phyloP scores from a whole-genome alignment of 768 basidiomycete genomes.

The Lyophyllum decastes region DNA sequence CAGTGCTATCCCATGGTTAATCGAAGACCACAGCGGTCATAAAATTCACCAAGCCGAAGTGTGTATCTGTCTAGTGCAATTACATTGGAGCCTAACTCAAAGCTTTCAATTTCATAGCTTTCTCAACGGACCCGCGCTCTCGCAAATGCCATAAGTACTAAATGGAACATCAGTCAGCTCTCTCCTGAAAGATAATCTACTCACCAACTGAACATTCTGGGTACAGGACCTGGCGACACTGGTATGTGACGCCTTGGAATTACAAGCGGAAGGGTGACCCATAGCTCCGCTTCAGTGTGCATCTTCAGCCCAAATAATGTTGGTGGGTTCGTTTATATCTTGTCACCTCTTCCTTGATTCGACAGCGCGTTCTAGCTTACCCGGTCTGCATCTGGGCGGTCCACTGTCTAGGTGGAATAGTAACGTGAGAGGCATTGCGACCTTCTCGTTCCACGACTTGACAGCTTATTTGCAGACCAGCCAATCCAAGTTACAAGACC shows the following conservation, averaged over 20 bases:
- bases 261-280: background rate
- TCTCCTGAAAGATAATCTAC: background rate
- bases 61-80: constrained; percentile 8
- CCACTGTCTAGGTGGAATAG: constrained; percentile 56
- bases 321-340: constrained; percentile 36
- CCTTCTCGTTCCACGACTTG: constrained; percentile 2
- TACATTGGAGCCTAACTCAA: background rate
- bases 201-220: constrained; percentile 1
- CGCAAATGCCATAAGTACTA: constrained; percentile 53
- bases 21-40: constrained; percentile 56
- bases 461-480: constrained; percentile 43
- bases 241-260: constrained; percentile 33
- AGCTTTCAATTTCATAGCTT: constrained; percentile 25
- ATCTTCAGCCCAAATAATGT: constrained; percentile 66
- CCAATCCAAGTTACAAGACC: constrained; percentile 60
- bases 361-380: constrained; percentile 44
- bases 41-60: constrained; percentile 50
- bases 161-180: constrained; percentile 48
- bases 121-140: constrained; percentile 47
- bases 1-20: constrained; percentile 51
- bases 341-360: background rate
- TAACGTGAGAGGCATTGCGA: constrained; percentile 44
- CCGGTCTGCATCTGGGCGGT: constrained; percentile 57
- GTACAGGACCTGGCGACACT: constrained; percentile 49
- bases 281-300: constrained; percentile 42